Evolutionary conservation across 129 eudicot species (phyloP), one percentile per base, ranked within the genome.

Genomic region (Kitagawia praeruptora): DNA sequence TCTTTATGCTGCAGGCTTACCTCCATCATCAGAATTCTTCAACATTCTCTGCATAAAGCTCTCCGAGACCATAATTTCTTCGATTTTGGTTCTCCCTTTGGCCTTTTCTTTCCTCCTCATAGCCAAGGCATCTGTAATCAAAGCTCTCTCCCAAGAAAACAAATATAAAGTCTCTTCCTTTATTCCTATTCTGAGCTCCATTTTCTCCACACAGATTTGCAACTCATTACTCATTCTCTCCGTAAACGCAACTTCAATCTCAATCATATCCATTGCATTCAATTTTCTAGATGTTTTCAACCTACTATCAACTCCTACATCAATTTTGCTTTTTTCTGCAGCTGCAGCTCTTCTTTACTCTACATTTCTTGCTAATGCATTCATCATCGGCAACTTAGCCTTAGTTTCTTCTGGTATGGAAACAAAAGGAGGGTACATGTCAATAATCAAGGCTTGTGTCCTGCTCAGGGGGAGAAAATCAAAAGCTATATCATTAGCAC

Each of bases 191-290:
- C 84, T 80, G 85, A 81, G 14, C 14, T 87, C 91, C 64, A 89
- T 95, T 45, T 70, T 87, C 69, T 28, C 75, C 66, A 95, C 98
- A 21, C 97, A 95, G 51, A 73, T 95, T 4, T 90, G 94, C 87
- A 95, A 90, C 86, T 75, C 84, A 7, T 18, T 92, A 8, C 8
- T 90, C 69, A 81, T 95, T 80, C 69, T 95, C 41, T 87, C 94
- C 2, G 97, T 96, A 4, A 92, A 90, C 19, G 96, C 97, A 21
- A 87, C 96, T 3, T 88, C 89, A 58, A 87, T 92, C 81, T 81
- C 87, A 76, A 64, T 90, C 15, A 81, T 94, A 37, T 83, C 83
- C 21, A 56, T 92, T 21, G 88, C 82, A 10, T 88, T 93, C 86
- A 86, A 86, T 76, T 78, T 38, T 75, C 39, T 85, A 6, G 84